A percentile compares a stretch with the other conserved stretches of the same genome.
These are phyloP conservation scores for Colletotrichum siamense DNA, from an alignment of 2,329 filamentous ascomycete genomes.

Conservation along the genomic window DNA sequence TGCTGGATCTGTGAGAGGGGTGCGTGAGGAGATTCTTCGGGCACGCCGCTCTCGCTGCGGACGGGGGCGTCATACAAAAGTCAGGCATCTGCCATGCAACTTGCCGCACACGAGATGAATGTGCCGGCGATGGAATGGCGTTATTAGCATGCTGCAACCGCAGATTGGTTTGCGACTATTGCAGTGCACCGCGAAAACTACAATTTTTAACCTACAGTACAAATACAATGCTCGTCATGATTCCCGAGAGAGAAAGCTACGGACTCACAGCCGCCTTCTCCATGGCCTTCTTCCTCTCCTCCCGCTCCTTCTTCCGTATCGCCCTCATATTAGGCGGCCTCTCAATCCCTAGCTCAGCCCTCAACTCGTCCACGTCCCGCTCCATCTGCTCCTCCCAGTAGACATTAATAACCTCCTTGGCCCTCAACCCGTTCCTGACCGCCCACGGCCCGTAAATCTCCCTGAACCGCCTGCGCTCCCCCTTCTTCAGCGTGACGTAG, in stretches of 20 bases:
- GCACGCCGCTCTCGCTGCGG: neutral
- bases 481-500: conserved; percentile 83
- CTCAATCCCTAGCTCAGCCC: conserved; percentile 81
- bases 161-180: conserved; percentile 4
- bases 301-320: conserved; percentile 73
- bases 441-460: conserved; percentile 89
- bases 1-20: conserved; percentile 62
- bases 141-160: conserved; percentile 12
- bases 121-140: conserved; percentile 17
- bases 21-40: accelerated
- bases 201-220: conserved; percentile 8
- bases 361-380: conserved; percentile 79
- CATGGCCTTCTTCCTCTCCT: conserved; percentile 71
- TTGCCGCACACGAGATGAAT: neutral
- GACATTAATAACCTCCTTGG: conserved; percentile 88
- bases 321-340: conserved; percentile 84
- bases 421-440: conserved; percentile 76
- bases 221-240: neutral
- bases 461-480: conserved; percentile 79
- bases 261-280: conserved; percentile 32
- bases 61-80: neutral
- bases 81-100: neutral
- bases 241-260: neutral
- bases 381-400: conserved; percentile 97
- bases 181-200: neutral